Conservation (phyloP, 1,139 yeast genomes). For the Debaryomyces sp. region DNA sequence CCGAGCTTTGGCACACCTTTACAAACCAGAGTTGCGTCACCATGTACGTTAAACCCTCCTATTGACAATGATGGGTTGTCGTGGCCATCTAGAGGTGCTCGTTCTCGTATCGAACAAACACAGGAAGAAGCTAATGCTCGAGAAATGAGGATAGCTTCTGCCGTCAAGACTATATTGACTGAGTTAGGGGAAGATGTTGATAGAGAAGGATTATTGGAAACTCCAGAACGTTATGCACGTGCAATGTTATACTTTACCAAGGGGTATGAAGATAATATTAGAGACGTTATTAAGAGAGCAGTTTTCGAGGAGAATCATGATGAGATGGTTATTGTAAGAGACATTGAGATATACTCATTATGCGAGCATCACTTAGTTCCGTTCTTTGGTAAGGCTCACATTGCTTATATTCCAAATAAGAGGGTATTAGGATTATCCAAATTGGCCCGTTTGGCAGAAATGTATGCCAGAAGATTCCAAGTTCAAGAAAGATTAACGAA, state of each 20-base stretch:
- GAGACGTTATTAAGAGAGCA: slow-evolving; percentile 91
- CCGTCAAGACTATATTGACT: slow-evolving; percentile 76
- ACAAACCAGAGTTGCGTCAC: slow-evolving; percentile 79
- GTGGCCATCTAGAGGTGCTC: slow-evolving; percentile 93
- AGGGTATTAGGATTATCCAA: slow-evolving; percentile 93
- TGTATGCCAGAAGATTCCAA: slow-evolving; percentile 93
- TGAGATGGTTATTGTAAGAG: slow-evolving; percentile 97
- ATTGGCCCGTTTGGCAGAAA: slow-evolving; percentile 92
- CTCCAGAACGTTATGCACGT: slow-evolving; percentile 95
- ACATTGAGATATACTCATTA: slow-evolving; percentile 86
- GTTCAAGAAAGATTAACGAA: slow-evolving; percentile 96
- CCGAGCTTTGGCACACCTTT: slow-evolving; percentile 45
- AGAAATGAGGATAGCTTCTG: slow-evolving; percentile 76
- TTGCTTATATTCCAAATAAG: slow-evolving; percentile 94
- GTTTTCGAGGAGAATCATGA: slow-evolving; percentile 98
- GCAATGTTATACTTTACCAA: slow-evolving; percentile 96
- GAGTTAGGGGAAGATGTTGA: slow-evolving; percentile 92
- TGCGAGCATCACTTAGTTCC: slow-evolving; percentile 99
- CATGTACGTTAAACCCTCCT: slow-evolving; percentile 81
- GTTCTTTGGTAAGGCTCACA: slow-evolving; percentile 93
- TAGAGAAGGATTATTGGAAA: slow-evolving; percentile 88
- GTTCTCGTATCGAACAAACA: slow-evolving; percentile 68
- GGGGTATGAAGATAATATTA: slow-evolving; percentile 91
- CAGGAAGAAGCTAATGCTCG: slow-evolving; percentile 62
- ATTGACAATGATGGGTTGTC: slow-evolving; percentile 89